A percentile compares a stretch with the other conserved stretches of the same genome.
phyloP scores from a whole-genome alignment of 805 yeast species.

The Metschnikowia matae region DNA sequence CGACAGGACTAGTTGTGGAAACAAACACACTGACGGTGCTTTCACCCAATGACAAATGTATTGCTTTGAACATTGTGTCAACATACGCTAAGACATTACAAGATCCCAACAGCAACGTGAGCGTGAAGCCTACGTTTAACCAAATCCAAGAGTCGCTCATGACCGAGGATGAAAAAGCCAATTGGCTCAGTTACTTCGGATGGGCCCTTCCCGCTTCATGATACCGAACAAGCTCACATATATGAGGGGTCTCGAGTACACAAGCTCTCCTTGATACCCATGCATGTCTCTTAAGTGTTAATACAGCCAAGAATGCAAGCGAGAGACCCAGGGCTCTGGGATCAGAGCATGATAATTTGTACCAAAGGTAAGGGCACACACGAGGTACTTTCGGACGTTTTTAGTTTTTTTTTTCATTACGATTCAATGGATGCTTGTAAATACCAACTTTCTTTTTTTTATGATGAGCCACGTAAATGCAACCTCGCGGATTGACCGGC shows the following conservation, averaged over 20 bases:
- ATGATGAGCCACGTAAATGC: not conserved
- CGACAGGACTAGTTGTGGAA: not conserved
- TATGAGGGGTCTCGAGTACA: not conserved
- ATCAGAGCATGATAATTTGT: not conserved
- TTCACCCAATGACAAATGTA: conserved; percentile 14
- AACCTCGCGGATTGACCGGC: not conserved
- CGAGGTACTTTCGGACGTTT: not conserved
- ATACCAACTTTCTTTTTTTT: not conserved
- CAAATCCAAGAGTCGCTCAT: conserved; percentile 11
- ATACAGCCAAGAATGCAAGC: not conserved
- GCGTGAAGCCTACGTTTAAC: conserved; percentile 8
- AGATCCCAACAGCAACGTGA: not conserved
- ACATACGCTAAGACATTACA: conserved; percentile 1
- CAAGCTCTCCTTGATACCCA: not conserved
- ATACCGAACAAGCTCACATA: not conserved
- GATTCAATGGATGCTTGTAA: not conserved
- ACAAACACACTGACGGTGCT: not conserved
- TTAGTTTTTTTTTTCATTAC: not conserved
- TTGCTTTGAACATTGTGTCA: conserved; percentile 11
- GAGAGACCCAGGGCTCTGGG: not conserved
- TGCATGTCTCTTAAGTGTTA: not conserved
- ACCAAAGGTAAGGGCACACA: no score
- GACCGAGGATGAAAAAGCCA: conserved; percentile 7
- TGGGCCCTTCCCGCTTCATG: conserved; percentile 8
- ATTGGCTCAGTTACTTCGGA: conserved; percentile 13